Base-by-base conservation (phyloP, 192 early-diverging fungal species). In the Rhizoclosmatium sp. region DNA sequence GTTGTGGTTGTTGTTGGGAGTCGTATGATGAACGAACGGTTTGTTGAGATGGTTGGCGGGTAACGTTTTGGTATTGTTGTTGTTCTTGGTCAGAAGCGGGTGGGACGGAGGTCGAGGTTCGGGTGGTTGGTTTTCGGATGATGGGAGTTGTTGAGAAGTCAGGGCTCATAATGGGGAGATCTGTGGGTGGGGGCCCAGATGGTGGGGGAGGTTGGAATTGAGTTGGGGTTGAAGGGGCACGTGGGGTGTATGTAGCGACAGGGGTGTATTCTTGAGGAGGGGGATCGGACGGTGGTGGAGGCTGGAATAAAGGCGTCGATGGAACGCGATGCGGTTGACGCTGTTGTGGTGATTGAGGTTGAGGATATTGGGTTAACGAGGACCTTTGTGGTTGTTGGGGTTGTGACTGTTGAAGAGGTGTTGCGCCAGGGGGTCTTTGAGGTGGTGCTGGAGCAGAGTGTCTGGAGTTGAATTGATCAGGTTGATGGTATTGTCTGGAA, bases 1-100 rank as follows among this genome's bases (percentile, higher is more conserved):
- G 46, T 10, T 68, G 65, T 5, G 39, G 49, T 49, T 23, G 45
- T 45, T 49, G 47, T 10, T 56, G 69, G 12, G 46, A 69, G 2
- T 2, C 14, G 12, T 47, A 21, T 40, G 3, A 44, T 21, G 9
- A 44, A 21, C 10, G 67, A 3, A 16, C n/a, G 47, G 70, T 21
- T 71, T 71, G 70, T 71, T 16, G 31, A 9, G 39, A 39, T 48
- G 42, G 68, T 49, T 48, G 68, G 40, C 19, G 31, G 31, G 21
- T 12, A 39, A 42, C 40, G 56, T 16, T 21, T 21, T 14, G 12
- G 56, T 58, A 14, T 16, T 54, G 51, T 54, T 54, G 51, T 54
- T 54, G 51, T 54, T 54, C 5, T 16, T 54, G 51, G 9, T 31
- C 31, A 31, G 31, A 31, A 31, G 31, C 31, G 31, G 31, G 31